Evolutionary conservation across 148 eudicot genomes (phyloP), one percentile per base, ranked within the genome.

Genomic region (Cornus controversa): DNA sequence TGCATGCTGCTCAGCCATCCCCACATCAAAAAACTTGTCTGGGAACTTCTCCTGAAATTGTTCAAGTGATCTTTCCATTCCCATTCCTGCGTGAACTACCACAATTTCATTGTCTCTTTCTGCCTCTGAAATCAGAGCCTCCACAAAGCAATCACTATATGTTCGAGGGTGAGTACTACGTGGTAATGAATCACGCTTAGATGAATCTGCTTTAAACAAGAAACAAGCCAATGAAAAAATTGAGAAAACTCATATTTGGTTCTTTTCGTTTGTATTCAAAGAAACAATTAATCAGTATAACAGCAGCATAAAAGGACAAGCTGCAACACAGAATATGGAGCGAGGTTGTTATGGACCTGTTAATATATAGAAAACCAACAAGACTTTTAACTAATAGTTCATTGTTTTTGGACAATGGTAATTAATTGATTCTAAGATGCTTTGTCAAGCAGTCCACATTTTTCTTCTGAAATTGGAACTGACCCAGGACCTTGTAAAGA

Each of bases 1-100:
- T n/a, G 97, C 98, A 81, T 92, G 97, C 78, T 92, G 98, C 80
- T 92, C 98, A 47, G 98, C 98, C 91, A 92, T 89, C 73, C 98
- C 98, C 64, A 94, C 93, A 79, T 91, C 90, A 64, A 94, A 94
- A 85, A 94, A 91, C 62, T 83, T 91, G 70, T 92, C 90, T 9
- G 85, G 88, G 79, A 94, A 91, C n/a, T 80, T 86, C 23, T 87
- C 84, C 74, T 86, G 92, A 66, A 92, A 86, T 67, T 75, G 62
- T 74, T 74, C 70, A 82, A 94, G 79, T n/a, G 95, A 81, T 28
- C 86, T 82, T 69, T 92, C 97, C 84, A 88, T 89, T 67, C 87
- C 91, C 90, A 88, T 87, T 67, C 92, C 93, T 40, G 95, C 98
- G 79, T 89, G 92, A 77, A 94, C 95, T 75, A 82, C 89, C 75